phyloP scores from a whole-genome alignment of 2,329 filamentous ascomycete species.

The Coniella vitis region DNA sequence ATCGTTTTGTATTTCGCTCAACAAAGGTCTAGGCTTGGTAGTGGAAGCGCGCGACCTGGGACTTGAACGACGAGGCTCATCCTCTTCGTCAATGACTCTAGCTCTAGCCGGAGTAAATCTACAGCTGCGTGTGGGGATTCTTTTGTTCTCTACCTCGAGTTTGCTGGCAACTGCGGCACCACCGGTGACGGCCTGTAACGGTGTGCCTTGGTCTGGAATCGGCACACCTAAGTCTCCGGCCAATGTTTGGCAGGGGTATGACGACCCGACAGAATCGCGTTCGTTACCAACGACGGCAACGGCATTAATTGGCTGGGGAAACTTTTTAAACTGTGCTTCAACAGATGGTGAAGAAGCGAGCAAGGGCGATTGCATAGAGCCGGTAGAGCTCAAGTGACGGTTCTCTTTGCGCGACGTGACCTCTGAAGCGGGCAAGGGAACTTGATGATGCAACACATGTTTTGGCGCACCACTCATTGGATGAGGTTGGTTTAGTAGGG shows the following conservation, averaged over 20 bases:
- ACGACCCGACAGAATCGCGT: conserved; percentile 22
- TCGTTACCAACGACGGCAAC: conserved; percentile 16
- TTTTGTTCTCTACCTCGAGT: conserved; percentile 24
- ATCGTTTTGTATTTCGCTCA: background rate
- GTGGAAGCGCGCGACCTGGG: conserved; percentile 20
- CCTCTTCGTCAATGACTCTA: conserved; percentile 41
- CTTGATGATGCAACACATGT: conserved; percentile 23
- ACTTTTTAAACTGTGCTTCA: conserved; percentile 29
- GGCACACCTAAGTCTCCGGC: conserved; percentile 26
- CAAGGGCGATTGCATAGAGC: conserved; percentile 8
- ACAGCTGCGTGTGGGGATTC: conserved; percentile 38
- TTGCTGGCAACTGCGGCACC: conserved; percentile 13
- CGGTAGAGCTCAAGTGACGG: conserved; percentile 22
- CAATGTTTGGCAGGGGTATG: conserved; percentile 25
- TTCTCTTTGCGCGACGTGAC: conserved; percentile 40
- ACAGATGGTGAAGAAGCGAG: conserved; percentile 14
- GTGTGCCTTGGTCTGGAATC: conserved; percentile 23
- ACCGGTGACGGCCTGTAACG: conserved; percentile 18
- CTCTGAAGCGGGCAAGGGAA: conserved; percentile 28
- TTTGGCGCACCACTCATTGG: conserved; percentile 24
- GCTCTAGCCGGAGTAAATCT: conserved; percentile 39
- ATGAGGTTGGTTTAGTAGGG: conserved; percentile 41
- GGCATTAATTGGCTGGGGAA: conserved; percentile 27
- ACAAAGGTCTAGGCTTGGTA: background rate
- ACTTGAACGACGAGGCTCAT: conserved; percentile 35